Conservation (phyloP, 2,329 filamentous ascomycete genomes). For the Neonectria punicea region DNA sequence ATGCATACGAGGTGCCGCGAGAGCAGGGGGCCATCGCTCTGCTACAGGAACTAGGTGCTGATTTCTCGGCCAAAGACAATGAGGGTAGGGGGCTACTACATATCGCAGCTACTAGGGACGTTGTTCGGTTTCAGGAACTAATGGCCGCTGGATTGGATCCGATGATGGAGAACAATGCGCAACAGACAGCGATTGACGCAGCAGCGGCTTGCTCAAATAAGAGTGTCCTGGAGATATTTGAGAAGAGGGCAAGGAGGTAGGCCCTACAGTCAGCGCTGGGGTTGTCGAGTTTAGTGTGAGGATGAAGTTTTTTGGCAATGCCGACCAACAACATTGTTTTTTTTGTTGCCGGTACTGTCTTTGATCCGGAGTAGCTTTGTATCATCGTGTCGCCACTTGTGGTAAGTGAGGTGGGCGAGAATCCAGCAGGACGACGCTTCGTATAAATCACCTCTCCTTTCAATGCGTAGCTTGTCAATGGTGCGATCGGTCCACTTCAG, state of each 20-base stretch:
- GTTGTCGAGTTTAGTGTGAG: too few species aligned
- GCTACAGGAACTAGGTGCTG: constrained; percentile 31
- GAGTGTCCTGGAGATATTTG: constrained; percentile 38
- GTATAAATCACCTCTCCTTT: too few species aligned
- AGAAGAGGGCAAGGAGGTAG: constrained; percentile 3
- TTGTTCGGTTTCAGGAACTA: constrained; percentile 32
- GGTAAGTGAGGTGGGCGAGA: too few species aligned
- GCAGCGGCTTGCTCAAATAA: constrained; percentile 40
- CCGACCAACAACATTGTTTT: too few species aligned
- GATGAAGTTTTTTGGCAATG: too few species aligned
- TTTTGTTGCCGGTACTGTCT: too few species aligned
- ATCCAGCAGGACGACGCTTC: too few species aligned
- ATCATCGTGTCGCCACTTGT: too few species aligned
- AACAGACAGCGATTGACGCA: constrained; percentile 42
- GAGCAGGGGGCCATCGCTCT: constrained; percentile 17
- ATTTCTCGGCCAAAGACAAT: constrained; percentile 36
- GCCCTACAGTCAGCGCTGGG: neutral
- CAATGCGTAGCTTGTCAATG: too few species aligned
- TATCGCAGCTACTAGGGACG: constrained; percentile 27
- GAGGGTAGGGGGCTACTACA: constrained; percentile 40
- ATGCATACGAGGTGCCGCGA: constrained; percentile 2
- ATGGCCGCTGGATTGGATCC: constrained; percentile 39
- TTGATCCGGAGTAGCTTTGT: too few species aligned
- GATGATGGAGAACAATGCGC: constrained; percentile 32
- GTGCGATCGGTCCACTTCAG: too few species aligned